Evolutionary conservation across 2,329 filamentous ascomycete genomes (phyloP), one percentile per base, ranked within the genome.

Genomic region (Iodosphaeria phyllophila): DNA sequence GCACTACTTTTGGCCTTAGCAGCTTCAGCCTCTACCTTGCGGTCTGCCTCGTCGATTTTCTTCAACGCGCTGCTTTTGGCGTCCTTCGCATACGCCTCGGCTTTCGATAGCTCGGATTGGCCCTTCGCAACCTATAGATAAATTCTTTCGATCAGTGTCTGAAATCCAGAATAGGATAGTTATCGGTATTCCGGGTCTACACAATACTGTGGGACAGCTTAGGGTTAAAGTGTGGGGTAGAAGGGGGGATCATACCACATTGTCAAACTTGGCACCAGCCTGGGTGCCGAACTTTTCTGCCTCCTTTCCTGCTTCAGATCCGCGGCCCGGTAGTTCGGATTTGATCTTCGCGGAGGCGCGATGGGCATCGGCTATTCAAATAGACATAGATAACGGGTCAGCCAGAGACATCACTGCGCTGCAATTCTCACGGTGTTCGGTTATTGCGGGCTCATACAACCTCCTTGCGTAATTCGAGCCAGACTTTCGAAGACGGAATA

Each of bases 1-100:
- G 92, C 51, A 34, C 76, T 75, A 40, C 71, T 68, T 70, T 92
- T 92, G 22, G 82, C 77, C 58, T 92, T 76, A 25, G 71, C 52
- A 4, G 82, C 70, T 35, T 72, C 71, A 35, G 78, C 59, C 57
- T 84, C 77, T 26, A 92, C 74, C 36, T 71, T 83, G 41, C 70
- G 67, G 54, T 92, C 84, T 40, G 84, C 74, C 48, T 75, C 68
- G 51, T 93, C 75, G 25, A 89, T 69, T 42, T 82, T 77, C 46
- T 73, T 68, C 39, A 74, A 50, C 16, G 72, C 54, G 31, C 74
- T 61, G 20, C 70, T 64, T 36, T 74, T 64, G 30, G 65, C 56
- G 12, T 74, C 65, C 43, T 74, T 68, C 23, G 63, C 58, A 37
- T 66, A 64, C 14, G 64, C 50, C 35, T 74, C 59, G 33, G 74